Base-by-base conservation (phyloP, 2,329 filamentous ascomycete genomes). In the Aspergillus texensis region DNA sequence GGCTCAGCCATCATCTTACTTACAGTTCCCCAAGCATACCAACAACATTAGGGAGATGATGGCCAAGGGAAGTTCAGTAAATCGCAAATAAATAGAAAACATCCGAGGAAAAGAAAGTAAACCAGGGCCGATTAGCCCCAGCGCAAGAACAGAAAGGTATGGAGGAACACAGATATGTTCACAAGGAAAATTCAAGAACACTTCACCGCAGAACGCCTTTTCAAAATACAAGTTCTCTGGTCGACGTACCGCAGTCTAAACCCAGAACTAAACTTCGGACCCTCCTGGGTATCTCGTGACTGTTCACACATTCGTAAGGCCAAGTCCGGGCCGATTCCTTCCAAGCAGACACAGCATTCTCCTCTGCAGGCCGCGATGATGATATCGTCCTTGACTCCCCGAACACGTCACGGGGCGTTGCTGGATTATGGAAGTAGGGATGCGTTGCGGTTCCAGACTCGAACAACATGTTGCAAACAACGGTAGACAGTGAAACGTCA, bases 171-270 rank as follows among this genome's bases (percentile, higher is more conserved):
- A 60, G 57, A 61, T 45, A 46, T 62, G 67, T 53, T 59, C 60
- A 62, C 54, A 61, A 45, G 61, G 54, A 46, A 43, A 62, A 68
- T 55, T 57, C 48, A 52, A 64, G 30, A 64, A 55, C 60, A 67
- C 60, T 60, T 63, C 62, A 57, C 57, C 55, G 62, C 59, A 45
- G 63, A 70, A 70, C 68, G 68, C 69, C 69, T 69, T 67, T 64
- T 66, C 61, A 65, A 65, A 62, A 66, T 59, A 63, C 53, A 62
- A 61, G 26, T 62, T 61, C 61, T 50, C 61, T 60, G 41, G 55
- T 45, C 60, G 62, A 62, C 58, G 61, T 67, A 52, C 62, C 55
- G 53, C 57, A 46, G 56, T 59, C 46, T 21, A 57, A 58, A 36
- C 55, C 50, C 39, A 59, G 43, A 24, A 59, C 21, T 36, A 60